Evolutionary conservation across 495 filamentous ascomycete species (phyloP).

Genomic region (Tuber borchii): DNA sequence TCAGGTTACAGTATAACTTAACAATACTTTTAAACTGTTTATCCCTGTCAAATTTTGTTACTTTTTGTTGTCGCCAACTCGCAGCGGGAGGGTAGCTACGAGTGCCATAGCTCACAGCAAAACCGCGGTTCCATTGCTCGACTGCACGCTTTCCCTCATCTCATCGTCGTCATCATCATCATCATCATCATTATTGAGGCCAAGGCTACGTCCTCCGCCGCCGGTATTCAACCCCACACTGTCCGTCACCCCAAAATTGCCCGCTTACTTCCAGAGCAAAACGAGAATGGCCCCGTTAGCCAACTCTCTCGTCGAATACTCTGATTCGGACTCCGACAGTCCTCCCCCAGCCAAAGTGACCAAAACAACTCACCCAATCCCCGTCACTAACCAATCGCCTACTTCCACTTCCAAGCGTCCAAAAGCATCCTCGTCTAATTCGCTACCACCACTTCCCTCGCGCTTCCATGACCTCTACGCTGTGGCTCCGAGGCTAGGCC

Average conservation of each 20-base stretch:
- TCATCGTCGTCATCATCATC: not conserved
- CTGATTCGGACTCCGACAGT: slow-evolving; percentile 53
- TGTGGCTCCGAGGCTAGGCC: slow-evolving; percentile 64
- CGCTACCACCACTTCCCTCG: slow-evolving; percentile 73
- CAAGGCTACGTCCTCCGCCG: not conserved
- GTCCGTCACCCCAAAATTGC: not conserved
- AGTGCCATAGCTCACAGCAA: not conserved
- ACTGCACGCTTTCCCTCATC: not conserved
- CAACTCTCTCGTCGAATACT: slow-evolving; percentile 61
- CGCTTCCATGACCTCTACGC: slow-evolving; percentile 87
- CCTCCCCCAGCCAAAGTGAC: slow-evolving; percentile 16
- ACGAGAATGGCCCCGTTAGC: slow-evolving; percentile 14
- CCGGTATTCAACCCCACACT: not conserved
- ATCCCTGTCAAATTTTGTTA: too few species aligned
- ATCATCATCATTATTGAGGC: not conserved
- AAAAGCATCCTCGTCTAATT: slow-evolving; percentile 16
- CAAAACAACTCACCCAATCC: slow-evolving; percentile 26
- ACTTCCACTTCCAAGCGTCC: slow-evolving; percentile 15
- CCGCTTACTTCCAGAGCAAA: not conserved
- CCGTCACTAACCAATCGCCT: slow-evolving; percentile 34
- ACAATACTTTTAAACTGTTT: too few species aligned
- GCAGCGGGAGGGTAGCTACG: too few species aligned
- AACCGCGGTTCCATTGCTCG: not conserved
- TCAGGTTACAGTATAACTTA: too few species aligned
- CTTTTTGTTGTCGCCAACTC: too few species aligned